phyloP scores from a whole-genome alignment of 306 rosid genomes.

The Neltuma alba region DNA sequence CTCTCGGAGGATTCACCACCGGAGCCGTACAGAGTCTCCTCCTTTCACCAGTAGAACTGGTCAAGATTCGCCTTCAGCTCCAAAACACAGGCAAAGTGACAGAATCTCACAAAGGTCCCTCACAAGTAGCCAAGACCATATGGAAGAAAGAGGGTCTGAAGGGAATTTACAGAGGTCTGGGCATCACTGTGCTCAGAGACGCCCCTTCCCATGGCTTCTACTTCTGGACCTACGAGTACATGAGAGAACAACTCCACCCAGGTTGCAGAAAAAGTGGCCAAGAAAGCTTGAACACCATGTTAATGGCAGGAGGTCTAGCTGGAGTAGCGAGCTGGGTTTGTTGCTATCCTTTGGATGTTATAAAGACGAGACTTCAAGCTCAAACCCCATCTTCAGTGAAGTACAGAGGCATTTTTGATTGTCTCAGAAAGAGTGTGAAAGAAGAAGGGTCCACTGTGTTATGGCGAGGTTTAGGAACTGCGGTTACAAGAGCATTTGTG shows the following conservation, averaged over 20 bases:
- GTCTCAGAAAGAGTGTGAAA: slow-evolving; percentile 60
- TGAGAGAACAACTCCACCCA: slow-evolving; percentile 80
- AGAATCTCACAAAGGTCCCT: slow-evolving; percentile 51
- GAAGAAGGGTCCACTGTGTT: slow-evolving; percentile 66
- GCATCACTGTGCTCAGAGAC: slow-evolving; percentile 69
- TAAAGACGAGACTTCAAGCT: slow-evolving; percentile 77
- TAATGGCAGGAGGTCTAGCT: slow-evolving; percentile 76
- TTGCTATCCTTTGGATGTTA: slow-evolving; percentile 83
- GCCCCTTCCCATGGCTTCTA: slow-evolving; percentile 71
- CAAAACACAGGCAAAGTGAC: slow-evolving; percentile 36
- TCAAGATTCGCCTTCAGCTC: slow-evolving; percentile 73
- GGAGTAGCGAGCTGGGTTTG: slow-evolving; percentile 86
- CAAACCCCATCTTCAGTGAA: slow-evolving; percentile 54
- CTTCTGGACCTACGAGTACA: slow-evolving; percentile 78
- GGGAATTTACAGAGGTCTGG: slow-evolving; percentile 71
- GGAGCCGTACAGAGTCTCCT: slow-evolving; percentile 75
- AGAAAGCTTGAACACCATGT: slow-evolving; percentile 67
- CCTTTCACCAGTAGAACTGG: slow-evolving; percentile 67
- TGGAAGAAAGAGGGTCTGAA: slow-evolving; percentile 61
- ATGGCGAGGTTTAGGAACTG: slow-evolving; percentile 84
- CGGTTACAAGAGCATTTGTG: slow-evolving; percentile 75
- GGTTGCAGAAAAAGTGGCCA: slow-evolving; percentile 69
- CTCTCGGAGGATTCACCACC: slow-evolving; percentile 71
- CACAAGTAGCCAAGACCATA: slow-evolving; percentile 53
- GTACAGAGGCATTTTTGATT: slow-evolving; percentile 68